Percentiles rank a stretch among this genome's conserved stretches.
Conservation (phyloP, 306 rosid species). For the Psophocarpus tetragonolobus region DNA sequence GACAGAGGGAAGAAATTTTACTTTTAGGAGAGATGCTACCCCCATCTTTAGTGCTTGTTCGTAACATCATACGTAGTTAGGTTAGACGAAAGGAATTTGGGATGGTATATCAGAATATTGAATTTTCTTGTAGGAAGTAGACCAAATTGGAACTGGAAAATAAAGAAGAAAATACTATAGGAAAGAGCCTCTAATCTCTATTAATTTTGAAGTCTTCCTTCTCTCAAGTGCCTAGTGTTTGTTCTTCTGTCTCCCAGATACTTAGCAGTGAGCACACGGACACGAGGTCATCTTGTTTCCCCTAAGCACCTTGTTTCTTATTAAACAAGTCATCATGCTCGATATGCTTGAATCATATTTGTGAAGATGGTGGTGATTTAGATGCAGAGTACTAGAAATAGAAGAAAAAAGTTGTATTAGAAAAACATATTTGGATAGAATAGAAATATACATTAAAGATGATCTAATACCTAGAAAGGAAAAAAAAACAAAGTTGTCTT, state of each 20-base stretch:
- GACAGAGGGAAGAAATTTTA: not conserved
- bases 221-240: not conserved
- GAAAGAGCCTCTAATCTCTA: conserved; percentile 6
- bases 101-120: not conserved
- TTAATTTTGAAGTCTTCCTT: not conserved
- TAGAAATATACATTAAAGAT: not conserved
- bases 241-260: no score
- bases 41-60: not conserved
- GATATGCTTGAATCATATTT: not conserved
- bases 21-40: not conserved
- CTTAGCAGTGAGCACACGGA: no score
- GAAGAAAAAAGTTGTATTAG: not conserved
- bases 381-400: not conserved
- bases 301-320: not conserved
- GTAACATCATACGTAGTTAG: not conserved
- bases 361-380: not conserved
- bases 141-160: conserved; percentile 1
- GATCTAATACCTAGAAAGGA: not conserved
- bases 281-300: no score
- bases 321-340: not conserved
- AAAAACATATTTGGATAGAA: not conserved
- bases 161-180: conserved; percentile 9
- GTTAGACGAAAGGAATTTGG: not conserved
- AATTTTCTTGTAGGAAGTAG: not conserved
- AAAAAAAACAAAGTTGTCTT: not conserved